Evolutionary conservation across 108 stramenopile species (phyloP), one percentile per base, ranked within the genome.

Genomic region (Cyclotella choctawhatcheeana): DNA sequence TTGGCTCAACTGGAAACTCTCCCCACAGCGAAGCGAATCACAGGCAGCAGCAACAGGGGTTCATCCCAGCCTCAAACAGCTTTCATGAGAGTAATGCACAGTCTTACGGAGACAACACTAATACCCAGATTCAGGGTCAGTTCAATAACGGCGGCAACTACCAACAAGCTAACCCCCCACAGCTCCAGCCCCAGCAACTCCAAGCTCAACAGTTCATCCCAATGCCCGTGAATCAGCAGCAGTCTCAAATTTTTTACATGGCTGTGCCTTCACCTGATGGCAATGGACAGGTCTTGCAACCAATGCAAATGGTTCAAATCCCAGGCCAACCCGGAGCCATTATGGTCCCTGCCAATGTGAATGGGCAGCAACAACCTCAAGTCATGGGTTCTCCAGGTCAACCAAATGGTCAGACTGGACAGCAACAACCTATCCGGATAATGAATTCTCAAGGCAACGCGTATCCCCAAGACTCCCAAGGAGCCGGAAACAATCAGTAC

Each of bases 181-280:
- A 80, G 44, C 76, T 71, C 17, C 70, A 80, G 58, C 81, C 75
- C 52, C 76, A 74, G 21, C 70, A 80, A 51, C 81, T 71, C 52
- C 78, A 83, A 52, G 73, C 69, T 55, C 74, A 77, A 67, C 72
- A 69, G 40, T 68, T 72, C 50, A 40, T 51, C 18, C 74, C 74
- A 30, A 22, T 67, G 58, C 64, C 64, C 14, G 32, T 64, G 26
- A 20, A 34, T 27, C 65, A 79, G 63, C 64, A 84, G 70, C 64
- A 79, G 33, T 35, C 71, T 24, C 91, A 93, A 67, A 82, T 95
- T 18, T 85, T 95, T 48, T 95, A 95, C 88, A 93, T 95, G 92
- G 92, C 94, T 35, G 92, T 95, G 44, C 87, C 89, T n/a, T 82
- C 91, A 30, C 86, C 90, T 17, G 94, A 92, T 72, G 94, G 94